phyloP scores from a whole-genome alignment of 202 grass and related monocot genomes.

The Cymbopogon flexuosus region DNA sequence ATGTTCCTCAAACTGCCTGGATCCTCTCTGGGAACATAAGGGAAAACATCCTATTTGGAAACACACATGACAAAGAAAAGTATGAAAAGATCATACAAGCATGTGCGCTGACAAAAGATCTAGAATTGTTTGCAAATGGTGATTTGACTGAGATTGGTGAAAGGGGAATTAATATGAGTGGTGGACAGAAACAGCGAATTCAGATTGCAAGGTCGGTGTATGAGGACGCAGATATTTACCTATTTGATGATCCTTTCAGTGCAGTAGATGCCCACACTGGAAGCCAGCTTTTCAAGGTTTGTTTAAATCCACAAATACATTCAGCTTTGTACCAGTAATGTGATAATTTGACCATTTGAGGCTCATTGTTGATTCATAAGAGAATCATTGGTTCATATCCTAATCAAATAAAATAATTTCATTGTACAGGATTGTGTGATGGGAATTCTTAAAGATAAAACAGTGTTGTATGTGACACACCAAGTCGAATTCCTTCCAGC shows the following conservation, averaged over 20 bases:
- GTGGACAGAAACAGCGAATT: constrained; percentile 94
- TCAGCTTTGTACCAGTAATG: background rate
- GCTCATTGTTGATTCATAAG: background rate
- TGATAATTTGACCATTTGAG: background rate
- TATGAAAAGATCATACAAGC: constrained; percentile 78
- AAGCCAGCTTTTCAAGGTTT: constrained; percentile 85
- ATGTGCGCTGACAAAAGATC: constrained; percentile 73
- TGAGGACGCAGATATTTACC: constrained; percentile 81
- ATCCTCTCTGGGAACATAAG: constrained; percentile 92
- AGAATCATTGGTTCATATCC: background rate
- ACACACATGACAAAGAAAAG: constrained; percentile 58
- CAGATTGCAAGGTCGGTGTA: constrained; percentile 92
- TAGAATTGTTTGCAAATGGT: constrained; percentile 88
- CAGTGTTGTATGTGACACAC: constrained; percentile 89
- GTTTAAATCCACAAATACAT: constrained; percentile 6
- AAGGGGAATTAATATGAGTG: constrained; percentile 99
- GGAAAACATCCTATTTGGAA: constrained; percentile 97
- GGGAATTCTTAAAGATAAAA: constrained; percentile 86
- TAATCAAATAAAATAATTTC: constrained; percentile 27
- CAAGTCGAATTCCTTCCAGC: constrained; percentile 97
- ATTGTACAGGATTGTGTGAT: constrained; percentile 78
- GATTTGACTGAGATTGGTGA: constrained; percentile 98
- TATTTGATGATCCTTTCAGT: constrained; percentile 96
- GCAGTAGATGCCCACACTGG: constrained; percentile 97
- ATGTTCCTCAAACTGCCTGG: constrained; percentile 95